phyloP scores from a whole-genome alignment of 805 yeast species.

The Saturnispora besseyi region DNA sequence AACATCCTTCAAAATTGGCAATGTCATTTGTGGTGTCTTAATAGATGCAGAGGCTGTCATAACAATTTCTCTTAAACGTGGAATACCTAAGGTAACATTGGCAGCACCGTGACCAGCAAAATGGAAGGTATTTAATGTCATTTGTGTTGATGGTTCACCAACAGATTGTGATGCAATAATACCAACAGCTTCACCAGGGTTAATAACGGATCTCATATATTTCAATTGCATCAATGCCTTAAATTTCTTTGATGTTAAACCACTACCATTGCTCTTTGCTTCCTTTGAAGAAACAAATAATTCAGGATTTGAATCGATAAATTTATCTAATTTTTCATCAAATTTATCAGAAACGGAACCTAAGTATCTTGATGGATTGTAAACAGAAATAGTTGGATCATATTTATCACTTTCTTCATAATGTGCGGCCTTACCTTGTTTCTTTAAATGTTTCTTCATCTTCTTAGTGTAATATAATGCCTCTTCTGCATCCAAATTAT shows the following conservation, averaged over 20 bases:
- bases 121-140: slow-evolving; percentile 95
- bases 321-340: slow-evolving; percentile 68
- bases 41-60: slow-evolving; percentile 97
- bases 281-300: slow-evolving; percentile 49
- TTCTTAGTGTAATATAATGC: slow-evolving; percentile 79
- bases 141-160: slow-evolving; percentile 99
- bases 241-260: slow-evolving; percentile 71
- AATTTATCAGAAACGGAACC: slow-evolving; percentile 92
- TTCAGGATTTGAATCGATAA: slow-evolving; percentile 46
- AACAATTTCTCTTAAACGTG: slow-evolving; percentile 98
- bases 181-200: slow-evolving; percentile 98
- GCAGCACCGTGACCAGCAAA: slow-evolving; percentile 99
- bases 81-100: slow-evolving; percentile 97
- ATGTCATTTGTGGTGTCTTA: slow-evolving; percentile 97
- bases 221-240: slow-evolving; percentile 96
- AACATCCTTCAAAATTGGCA: slow-evolving; percentile 76
- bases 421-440: slow-evolving; percentile 55
- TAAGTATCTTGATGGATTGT: slow-evolving; percentile 79
- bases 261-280: slow-evolving; percentile 33
- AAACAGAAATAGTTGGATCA: slow-evolving; percentile 83
- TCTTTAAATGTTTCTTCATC: slow-evolving; percentile 60
- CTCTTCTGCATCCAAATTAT: slow-evolving; percentile 72
- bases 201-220: slow-evolving; percentile 89
- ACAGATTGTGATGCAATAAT: slow-evolving; percentile 96
- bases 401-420: slow-evolving; percentile 53